phyloP scores from a whole-genome alignment of 139 green algal genomes.

The Eudorina sp. region DNA sequence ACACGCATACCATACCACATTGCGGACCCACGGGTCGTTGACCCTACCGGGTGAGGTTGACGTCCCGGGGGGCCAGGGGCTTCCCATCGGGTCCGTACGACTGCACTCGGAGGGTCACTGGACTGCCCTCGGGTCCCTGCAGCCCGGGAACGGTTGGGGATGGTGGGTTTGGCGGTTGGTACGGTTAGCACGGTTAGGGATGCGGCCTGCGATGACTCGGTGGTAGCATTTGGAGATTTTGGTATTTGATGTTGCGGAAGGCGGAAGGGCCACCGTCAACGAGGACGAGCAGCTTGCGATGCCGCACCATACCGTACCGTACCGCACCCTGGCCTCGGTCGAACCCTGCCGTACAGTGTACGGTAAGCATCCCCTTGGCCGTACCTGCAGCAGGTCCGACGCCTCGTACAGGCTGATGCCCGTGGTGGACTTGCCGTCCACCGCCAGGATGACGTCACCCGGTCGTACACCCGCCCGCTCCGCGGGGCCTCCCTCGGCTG shows the following conservation, averaged over 20 bases:
- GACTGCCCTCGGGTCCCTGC: slow-evolving; percentile 38
- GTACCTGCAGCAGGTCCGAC: slow-evolving; percentile 84
- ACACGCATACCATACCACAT: no score
- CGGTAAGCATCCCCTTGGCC: no score
- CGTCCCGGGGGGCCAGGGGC: slow-evolving; percentile 24
- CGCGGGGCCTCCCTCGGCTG: slow-evolving; percentile 85
- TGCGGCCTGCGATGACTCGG: no score
- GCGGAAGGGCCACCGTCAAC: no score
- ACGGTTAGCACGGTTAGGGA: no score
- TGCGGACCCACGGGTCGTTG: no score
- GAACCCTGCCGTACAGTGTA: no score
- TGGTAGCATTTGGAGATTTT: no score
- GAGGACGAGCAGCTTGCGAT: no score
- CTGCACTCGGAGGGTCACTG: slow-evolving; percentile 51
- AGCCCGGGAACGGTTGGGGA: neutral
- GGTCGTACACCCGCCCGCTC: slow-evolving; percentile 86
- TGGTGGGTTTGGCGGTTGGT: neutral
- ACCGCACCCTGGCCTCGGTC: no score
- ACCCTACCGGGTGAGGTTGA: slow-evolving; percentile 62
- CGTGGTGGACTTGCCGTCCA: slow-evolving; percentile 80
- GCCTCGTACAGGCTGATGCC: slow-evolving; percentile 92
- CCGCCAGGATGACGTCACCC: slow-evolving; percentile 83
- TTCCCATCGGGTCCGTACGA: neutral
- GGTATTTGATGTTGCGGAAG: no score
- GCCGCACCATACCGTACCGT: no score